Base-by-base conservation (phyloP, 2,329 filamentous ascomycete species). In the Phialophora tarda region DNA sequence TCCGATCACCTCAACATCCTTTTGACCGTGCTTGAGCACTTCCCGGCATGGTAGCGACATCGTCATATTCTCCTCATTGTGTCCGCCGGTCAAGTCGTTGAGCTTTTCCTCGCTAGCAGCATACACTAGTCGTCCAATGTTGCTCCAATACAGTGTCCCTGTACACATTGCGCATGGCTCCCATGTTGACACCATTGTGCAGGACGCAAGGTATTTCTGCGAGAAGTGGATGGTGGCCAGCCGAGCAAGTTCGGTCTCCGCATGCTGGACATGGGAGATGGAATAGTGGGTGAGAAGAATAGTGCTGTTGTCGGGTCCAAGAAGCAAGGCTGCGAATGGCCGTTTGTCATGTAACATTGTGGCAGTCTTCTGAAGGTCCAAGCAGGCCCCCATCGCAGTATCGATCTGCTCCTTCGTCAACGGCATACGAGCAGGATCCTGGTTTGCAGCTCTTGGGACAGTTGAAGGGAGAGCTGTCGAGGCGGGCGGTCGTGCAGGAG, bases 141-240 rank as follows among this genome's bases (percentile, higher is more conserved):
- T 81, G 47, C 82, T 82, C 83, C 83, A 85, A 69, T 82, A 81
- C 53, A 82, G 77, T 2, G 81, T 80, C 4, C 78, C 79, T 44
- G 76, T 74, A 70, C 83, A 85, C 83, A 85, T 85, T 23, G 82
- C 82, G 66, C 84, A 85, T 1, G 83, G 83, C 73, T 85, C 84
- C 83, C 84, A 85, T 11, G 83, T 85, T 24, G 79, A 82, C 55
- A 84, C 80, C 47, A 85, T 73, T 0, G 83, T 84, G 70, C 82
- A 85, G 44, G 71, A 72, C 75, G 80, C 82, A 2, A 85, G 77
- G 69, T 81, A 85, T 14, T 78, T 76, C 67, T 82, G 80, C 2
- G 78, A 75, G 70, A 81, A 85, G 69, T 85, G 83, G 5, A 75
- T 73, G 17, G 83, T 80, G 0, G 83, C 82, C 32, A 84, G 76